Conservation (phyloP, 2,329 filamentous ascomycete species). For the Ramularia endophylla region DNA sequence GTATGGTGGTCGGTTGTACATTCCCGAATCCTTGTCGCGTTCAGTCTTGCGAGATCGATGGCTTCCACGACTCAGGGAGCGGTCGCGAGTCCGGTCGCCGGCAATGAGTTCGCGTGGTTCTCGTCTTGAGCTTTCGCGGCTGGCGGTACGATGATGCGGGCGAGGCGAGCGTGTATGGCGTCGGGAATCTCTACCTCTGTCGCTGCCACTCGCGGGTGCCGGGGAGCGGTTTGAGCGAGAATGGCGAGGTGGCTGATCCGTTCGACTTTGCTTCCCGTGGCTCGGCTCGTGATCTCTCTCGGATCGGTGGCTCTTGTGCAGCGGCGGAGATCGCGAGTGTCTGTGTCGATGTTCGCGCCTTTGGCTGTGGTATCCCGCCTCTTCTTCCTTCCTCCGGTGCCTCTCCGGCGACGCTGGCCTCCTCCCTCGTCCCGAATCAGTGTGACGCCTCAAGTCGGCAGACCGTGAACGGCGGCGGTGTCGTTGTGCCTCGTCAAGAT, state of each 20-base stretch:
- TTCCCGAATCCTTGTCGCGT: slow-evolving; percentile 20
- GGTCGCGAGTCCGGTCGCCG: slow-evolving; percentile 3
- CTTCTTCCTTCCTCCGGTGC: slow-evolving; percentile 18
- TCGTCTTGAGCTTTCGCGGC: slow-evolving; percentile 14
- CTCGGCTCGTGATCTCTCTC: slow-evolving; percentile 4
- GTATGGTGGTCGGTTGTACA: slow-evolving; percentile 29
- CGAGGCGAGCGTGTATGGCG: slow-evolving; percentile 18
- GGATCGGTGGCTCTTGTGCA: neutral
- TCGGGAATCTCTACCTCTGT: slow-evolving; percentile 9
- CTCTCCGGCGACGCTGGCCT: slow-evolving; percentile 29
- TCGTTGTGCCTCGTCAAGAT: slow-evolving; percentile 31
- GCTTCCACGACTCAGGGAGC: slow-evolving; percentile 24
- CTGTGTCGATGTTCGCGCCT: slow-evolving; percentile 8
- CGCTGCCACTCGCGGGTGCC: neutral
- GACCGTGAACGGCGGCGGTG: slow-evolving; percentile 38
- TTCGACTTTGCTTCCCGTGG: neutral
- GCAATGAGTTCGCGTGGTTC: slow-evolving; percentile 1
- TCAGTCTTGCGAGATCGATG: slow-evolving; percentile 13
- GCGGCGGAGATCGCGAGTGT: slow-evolving; percentile 20
- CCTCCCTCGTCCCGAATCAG: slow-evolving; percentile 26
- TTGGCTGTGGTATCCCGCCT: slow-evolving; percentile 7
- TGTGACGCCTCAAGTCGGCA: slow-evolving; percentile 33
- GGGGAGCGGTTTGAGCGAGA: slow-evolving; percentile 6
- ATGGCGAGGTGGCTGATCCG: slow-evolving; percentile 6
- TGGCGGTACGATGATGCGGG: slow-evolving; percentile 6